phyloP scores from a whole-genome alignment of 805 yeast genomes.

The Cyberlindnera samutprakarnensis region DNA sequence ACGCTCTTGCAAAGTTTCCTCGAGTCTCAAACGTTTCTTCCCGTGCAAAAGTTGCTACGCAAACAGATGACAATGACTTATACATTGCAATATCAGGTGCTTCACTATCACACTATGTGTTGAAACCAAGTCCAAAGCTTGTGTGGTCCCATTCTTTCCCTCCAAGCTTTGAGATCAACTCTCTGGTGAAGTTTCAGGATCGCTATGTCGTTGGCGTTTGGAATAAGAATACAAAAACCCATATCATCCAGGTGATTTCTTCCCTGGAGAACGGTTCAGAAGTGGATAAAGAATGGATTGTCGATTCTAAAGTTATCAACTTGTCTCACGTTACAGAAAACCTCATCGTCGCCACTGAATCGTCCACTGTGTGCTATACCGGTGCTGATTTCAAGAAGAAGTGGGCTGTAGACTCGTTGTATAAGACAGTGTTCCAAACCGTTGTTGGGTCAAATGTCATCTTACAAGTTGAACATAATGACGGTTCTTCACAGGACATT shows the following conservation, averaged over 20 bases:
- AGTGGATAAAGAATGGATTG: conserved; percentile 12
- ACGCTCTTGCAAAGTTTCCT: conserved; percentile 19
- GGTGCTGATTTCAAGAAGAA: conserved; percentile 3
- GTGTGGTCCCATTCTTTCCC: conserved; percentile 46
- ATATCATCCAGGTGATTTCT: conserved; percentile 14
- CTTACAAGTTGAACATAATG: conserved; percentile 10
- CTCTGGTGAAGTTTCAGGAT: conserved; percentile 8
- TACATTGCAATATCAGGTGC: conserved; percentile 23
- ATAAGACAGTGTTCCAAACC: conserved; percentile 9
- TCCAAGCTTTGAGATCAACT: conserved; percentile 33
- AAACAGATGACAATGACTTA: conserved; percentile 12
- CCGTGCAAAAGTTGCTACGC: conserved; percentile 10
- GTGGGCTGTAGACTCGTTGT: conserved; percentile 14
- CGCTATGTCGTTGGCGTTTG: conserved; percentile 12
- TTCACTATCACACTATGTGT: conserved; percentile 28
- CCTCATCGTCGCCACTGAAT: conserved; percentile 11
- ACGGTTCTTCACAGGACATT: conserved; percentile 10
- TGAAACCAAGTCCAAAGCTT: conserved; percentile 45
- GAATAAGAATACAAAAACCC: conserved; percentile 14
- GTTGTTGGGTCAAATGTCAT: conserved; percentile 14
- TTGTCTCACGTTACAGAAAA: conserved; percentile 2
- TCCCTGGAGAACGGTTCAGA: conserved; percentile 18
- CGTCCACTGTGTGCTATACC: conserved; percentile 4
- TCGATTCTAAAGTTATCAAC: conserved; percentile 8
- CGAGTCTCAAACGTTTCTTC: conserved; percentile 15